Conservation (phyloP, 805 yeast genomes). For the Myxozyma neotropica region DNA sequence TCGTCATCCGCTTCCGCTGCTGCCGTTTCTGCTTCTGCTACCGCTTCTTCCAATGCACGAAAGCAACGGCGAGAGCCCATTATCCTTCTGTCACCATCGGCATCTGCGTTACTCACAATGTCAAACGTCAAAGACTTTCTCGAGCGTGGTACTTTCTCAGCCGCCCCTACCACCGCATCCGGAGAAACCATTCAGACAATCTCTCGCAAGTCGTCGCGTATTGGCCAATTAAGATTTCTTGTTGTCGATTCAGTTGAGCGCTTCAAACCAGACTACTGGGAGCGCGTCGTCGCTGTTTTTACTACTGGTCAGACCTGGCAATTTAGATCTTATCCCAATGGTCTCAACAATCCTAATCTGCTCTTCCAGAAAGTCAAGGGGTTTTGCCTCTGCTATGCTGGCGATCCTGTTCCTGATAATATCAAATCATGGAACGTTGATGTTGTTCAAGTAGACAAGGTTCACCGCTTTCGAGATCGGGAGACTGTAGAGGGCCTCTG, state of each 20-base stretch:
- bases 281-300: constrained; percentile 90
- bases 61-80: constrained; percentile 61
- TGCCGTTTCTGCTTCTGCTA: not conserved
- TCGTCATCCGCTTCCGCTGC: not conserved
- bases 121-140: constrained; percentile 67
- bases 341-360: constrained; percentile 71
- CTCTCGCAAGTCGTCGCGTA: constrained; percentile 56
- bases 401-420: constrained; percentile 75
- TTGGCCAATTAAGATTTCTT: constrained; percentile 64
- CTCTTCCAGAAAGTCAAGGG: constrained; percentile 86
- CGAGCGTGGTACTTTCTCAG: constrained; percentile 69
- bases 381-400: constrained; percentile 71
- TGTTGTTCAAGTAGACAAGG: constrained; percentile 65
- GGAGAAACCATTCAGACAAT: constrained; percentile 51
- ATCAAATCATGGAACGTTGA: constrained; percentile 89
- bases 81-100: constrained; percentile 75
- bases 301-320: constrained; percentile 99
- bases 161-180: constrained; percentile 43
- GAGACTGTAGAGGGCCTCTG: constrained; percentile 85
- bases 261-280: constrained; percentile 97
- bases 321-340: constrained; percentile 71
- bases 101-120: constrained; percentile 69
- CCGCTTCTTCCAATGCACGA: not conserved
- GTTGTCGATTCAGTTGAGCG: constrained; percentile 87
- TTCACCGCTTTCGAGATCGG: constrained; percentile 79